Conservation (phyloP, 257 asterid species). For the Solanum neorickii region DNA sequence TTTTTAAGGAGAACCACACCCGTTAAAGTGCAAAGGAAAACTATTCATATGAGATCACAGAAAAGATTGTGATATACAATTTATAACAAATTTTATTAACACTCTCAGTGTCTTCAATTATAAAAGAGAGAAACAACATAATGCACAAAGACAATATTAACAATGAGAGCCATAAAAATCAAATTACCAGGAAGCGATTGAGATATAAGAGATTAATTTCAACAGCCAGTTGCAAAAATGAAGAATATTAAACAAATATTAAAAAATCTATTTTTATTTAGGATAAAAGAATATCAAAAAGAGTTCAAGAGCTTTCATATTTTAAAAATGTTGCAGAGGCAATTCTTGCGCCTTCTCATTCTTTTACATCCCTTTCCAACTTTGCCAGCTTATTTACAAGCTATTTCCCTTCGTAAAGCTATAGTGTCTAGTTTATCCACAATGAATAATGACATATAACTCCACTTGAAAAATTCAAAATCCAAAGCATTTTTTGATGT, state of each 20-base stretch:
- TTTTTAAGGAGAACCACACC: not conserved
- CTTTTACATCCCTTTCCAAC: not conserved
- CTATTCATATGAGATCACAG: not conserved
- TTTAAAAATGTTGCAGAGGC: not conserved
- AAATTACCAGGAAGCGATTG: not conserved
- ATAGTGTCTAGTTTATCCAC: not conserved
- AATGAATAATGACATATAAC: not conserved
- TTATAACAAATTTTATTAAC: not conserved
- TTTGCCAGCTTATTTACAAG: not conserved
- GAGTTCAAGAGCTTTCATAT: not conserved
- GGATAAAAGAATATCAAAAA: not conserved
- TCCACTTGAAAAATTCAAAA: not conserved
- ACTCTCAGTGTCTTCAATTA: not conserved
- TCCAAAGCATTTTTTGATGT: not conserved
- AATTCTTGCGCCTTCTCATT: not conserved
- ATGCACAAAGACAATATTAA: not conserved
- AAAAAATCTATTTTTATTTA: not conserved
- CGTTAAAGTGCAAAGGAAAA: too few relatives aligned
- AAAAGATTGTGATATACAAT: not conserved
- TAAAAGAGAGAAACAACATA: not conserved
- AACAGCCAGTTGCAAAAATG: not conserved
- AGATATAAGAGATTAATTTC: not conserved
- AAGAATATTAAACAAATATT: not conserved
- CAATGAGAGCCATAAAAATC: not conserved
- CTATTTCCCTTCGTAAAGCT: not conserved